Conservation (phyloP, 495 filamentous ascomycete genomes). For the Tuber magnatum region DNA sequence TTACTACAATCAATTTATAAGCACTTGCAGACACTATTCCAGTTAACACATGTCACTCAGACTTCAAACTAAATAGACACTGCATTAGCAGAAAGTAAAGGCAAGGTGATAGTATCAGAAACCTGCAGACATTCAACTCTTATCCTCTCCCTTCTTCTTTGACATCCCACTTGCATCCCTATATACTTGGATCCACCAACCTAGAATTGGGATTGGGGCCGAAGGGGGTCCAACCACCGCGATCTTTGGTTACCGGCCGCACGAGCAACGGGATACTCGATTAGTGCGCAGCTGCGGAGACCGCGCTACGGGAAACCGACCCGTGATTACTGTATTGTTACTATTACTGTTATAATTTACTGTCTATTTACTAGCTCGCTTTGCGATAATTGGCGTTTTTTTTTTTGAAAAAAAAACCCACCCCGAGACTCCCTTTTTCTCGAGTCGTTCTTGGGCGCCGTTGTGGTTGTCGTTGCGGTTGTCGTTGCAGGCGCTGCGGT, state of each 20-base stretch:
- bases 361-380: background rate
- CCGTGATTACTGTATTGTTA: background rate
- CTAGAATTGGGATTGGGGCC: background rate
- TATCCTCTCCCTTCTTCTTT: background rate
- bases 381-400: background rate
- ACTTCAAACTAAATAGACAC: background rate
- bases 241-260: background rate
- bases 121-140: background rate
- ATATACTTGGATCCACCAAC: background rate
- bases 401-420: too few relatives aligned
- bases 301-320: background rate
- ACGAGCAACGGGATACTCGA: background rate
- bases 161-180: background rate
- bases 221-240: background rate
- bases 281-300: background rate
- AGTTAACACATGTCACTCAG: background rate
- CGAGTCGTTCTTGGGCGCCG: background rate
- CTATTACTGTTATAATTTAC: background rate
- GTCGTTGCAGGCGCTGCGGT: too few relatives aligned
- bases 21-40: background rate
- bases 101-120: background rate
- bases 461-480: background rate
- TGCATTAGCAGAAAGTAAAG: background rate
- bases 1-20: background rate
- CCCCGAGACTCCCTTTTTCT: too few relatives aligned